Percentiles rank a stretch among this genome's conserved stretches.
These are phyloP conservation scores for Globisporangium okanoganense DNA, from an alignment of 352 stramenopile genomes.

Conservation along the genomic window DNA sequence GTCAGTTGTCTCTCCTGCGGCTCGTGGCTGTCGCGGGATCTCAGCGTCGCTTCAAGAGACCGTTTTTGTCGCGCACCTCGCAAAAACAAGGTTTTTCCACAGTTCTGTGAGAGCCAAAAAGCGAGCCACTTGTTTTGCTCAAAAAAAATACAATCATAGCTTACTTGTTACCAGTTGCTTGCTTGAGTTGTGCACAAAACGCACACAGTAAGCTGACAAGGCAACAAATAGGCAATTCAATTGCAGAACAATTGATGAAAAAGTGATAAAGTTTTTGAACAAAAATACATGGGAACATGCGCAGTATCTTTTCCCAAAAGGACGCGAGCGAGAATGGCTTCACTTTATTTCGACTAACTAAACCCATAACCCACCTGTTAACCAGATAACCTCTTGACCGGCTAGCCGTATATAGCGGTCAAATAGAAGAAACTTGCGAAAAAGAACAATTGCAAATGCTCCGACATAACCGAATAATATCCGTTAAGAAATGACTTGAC, in stretches of 20 bases:
- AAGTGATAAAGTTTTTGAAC: neutral
- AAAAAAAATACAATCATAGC: too few relatives aligned
- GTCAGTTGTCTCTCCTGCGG: slow-evolving; percentile 1
- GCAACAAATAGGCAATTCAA: neutral
- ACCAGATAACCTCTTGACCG: too few relatives aligned
- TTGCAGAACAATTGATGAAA: neutral
- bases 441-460: too few relatives aligned
- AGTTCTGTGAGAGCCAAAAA: neutral
- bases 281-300: neutral
- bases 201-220: neutral
- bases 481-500: too few relatives aligned
- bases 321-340: too few relatives aligned
- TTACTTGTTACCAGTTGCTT: too few relatives aligned
- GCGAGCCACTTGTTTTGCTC: neutral
- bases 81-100: slow-evolving; percentile 2
- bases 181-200: too few relatives aligned
- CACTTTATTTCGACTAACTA: too few relatives aligned
- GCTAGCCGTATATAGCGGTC: too few relatives aligned
- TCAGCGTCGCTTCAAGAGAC: slow-evolving; percentile 6
- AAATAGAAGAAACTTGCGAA: too few relatives aligned
- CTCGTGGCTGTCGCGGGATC: neutral
- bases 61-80: neutral
- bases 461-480: too few relatives aligned
- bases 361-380: too few relatives aligned
- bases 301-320: neutral